Evolutionary conservation across 2,329 filamentous ascomycete genomes (phyloP), one percentile per base, ranked within the genome.

Genomic region (Setomelanomma holmii): DNA sequence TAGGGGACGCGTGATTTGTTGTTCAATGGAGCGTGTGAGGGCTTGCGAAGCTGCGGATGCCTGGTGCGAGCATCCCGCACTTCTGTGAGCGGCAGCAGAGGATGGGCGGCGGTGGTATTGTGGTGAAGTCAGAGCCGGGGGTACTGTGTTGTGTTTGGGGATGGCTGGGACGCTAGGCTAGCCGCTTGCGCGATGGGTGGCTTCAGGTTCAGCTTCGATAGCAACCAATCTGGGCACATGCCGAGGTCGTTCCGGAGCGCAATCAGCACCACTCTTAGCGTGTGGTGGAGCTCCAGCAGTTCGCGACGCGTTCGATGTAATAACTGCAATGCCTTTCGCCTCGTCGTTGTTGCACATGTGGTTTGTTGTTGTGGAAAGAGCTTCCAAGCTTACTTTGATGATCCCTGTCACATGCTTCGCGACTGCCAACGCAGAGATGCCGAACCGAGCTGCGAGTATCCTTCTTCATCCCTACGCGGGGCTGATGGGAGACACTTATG

Each of bases 11-110:
- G 33, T 54, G 36, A 43, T 41, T 42, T 19, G 30, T 34, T 40
- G 46, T 51, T 69, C 61, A 69, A 64, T 68, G 42, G 49, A 58
- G 45, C 19, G 49, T 49, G 40, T 34, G 45, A 54, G 54, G 48
- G 64, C 59, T 56, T 63, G 56, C 60, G 51, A 56, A 67, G 66
- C 64, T 67, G 63, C 56, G 57, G 54, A 55, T 56, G 60, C 62
- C 60, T 56, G 61, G 62, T 63, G 61, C 57, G 59, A 64, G 66
- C 69, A 73, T 73, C 61, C 64, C 71, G 68, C 61, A 63, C 67
- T 59, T 58, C 50, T 61, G 60, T 49, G 53, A 42, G 48, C 49
- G 55, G 55, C 58, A 49, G 58, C 55, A 51, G 56, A 50, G 56
- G 24, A 56, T 55, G 48, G 46, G 36, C 44, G 53, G 43, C 40